Evolutionary conservation across 306 rosid species (phyloP).

Genomic region (Quercus bicolor): DNA sequence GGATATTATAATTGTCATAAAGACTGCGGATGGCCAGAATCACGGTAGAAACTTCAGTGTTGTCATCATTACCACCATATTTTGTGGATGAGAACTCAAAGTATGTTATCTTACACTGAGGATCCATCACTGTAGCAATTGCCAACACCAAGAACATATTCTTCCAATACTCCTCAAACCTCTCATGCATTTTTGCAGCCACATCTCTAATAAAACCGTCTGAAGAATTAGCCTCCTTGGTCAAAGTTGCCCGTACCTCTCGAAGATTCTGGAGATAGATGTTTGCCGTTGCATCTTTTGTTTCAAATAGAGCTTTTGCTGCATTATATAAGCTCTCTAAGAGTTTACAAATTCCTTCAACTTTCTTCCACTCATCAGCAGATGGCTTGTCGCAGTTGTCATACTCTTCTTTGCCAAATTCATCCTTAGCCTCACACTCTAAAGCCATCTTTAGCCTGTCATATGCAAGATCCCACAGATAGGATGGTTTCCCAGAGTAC

Average conservation of each 20-base stretch:
- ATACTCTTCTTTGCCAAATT: background rate
- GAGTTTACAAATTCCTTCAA: conserved; percentile 1
- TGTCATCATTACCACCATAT: background rate
- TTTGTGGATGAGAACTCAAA: conserved; percentile 1
- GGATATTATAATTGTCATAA: conserved; percentile 1
- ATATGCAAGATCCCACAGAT: conserved; percentile 9
- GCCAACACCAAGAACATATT: conserved; percentile 19
- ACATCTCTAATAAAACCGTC: conserved; percentile 9
- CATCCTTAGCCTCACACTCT: background rate
- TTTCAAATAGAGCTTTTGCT: conserved; percentile 2
- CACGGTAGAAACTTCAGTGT: background rate
- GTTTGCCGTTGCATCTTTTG: conserved; percentile 14
- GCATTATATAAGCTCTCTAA: conserved; percentile 5
- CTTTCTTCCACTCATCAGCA: conserved; percentile 11
- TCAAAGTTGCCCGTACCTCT: background rate
- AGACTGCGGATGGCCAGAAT: background rate
- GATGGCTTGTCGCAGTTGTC: background rate
- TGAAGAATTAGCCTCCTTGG: background rate
- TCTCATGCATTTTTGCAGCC: conserved; percentile 3
- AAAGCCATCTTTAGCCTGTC: background rate
- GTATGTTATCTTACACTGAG: conserved; percentile 13
- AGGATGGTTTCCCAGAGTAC: too few relatives aligned
- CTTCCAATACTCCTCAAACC: conserved; percentile 13
- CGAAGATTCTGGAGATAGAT: conserved; percentile 6
- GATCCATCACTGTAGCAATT: conserved; percentile 20